phyloP scores from a whole-genome alignment of 176 grass and related monocot species.

The Stipa capillata region DNA sequence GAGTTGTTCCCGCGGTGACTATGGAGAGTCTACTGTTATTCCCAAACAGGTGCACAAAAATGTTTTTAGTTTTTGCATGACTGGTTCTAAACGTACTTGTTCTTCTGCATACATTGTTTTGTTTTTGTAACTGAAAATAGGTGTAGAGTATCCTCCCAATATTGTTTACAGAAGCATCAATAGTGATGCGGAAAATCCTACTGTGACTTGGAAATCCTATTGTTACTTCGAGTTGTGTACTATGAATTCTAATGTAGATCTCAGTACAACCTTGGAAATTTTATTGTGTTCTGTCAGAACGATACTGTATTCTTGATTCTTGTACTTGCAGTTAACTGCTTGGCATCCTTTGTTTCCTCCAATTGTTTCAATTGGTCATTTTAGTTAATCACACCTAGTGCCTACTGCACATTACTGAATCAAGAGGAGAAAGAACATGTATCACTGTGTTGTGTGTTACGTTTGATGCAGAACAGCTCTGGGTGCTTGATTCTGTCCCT shows the following conservation, averaged over 20 bases:
- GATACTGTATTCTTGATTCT: background rate
- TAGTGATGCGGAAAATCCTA: background rate
- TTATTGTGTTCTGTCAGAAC: background rate
- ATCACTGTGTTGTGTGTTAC: slow-evolving; percentile 1
- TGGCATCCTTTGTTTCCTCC: background rate
- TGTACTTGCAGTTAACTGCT: background rate
- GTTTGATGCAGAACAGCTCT: slow-evolving; percentile 84
- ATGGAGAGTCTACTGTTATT: slow-evolving; percentile 49
- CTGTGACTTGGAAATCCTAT: background rate
- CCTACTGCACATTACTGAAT: background rate
- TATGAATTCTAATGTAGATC: background rate
- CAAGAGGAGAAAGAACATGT: background rate
- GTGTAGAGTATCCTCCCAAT: background rate
- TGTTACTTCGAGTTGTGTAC: background rate
- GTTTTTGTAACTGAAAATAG: background rate
- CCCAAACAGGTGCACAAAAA: slow-evolving; percentile 70
- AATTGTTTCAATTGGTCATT: background rate
- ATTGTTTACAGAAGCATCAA: background rate
- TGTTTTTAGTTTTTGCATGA: background rate
- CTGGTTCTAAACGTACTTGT: background rate
- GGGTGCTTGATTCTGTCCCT: slow-evolving; percentile 94
- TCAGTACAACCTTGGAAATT: background rate
- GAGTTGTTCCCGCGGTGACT: slow-evolving; percentile 59
- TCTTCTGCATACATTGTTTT: background rate
- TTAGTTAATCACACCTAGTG: too few species aligned